Evolutionary conservation across 768 basidiomycete genomes (phyloP).

Genomic region (Xerocomellus amylosporus): DNA sequence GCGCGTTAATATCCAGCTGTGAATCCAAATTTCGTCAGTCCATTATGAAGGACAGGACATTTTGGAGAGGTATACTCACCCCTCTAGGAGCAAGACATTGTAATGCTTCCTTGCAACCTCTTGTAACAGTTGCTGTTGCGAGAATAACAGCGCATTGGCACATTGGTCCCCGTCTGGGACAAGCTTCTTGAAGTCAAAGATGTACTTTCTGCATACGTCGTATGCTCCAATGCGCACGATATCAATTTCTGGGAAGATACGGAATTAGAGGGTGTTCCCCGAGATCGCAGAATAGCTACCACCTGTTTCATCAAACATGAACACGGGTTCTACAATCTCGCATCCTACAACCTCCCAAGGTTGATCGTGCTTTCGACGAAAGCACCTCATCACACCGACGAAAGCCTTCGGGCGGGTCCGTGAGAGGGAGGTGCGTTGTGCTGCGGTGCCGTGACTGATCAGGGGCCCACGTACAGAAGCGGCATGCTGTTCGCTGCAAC

Average conservation of each 20-base stretch:
- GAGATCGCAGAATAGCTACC: conserved; percentile 35
- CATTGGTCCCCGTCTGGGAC: conserved; percentile 45
- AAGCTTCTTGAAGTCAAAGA: conserved; percentile 54
- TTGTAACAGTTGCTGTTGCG: conserved; percentile 60
- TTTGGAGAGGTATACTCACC: conserved; percentile 39
- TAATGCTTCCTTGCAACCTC: conserved; percentile 54
- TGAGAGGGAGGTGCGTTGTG: conserved; percentile 7
- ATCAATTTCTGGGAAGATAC: conserved; percentile 49
- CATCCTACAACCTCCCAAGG: conserved; percentile 80
- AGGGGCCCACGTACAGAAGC: neutral
- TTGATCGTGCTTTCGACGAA: conserved; percentile 51
- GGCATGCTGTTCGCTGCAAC: conserved; percentile 14
- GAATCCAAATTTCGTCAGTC: conserved; percentile 2
- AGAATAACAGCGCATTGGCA: conserved; percentile 54
- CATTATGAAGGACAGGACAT: neutral
- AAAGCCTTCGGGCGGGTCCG: conserved; percentile 17
- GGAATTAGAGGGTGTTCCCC: conserved; percentile 5
- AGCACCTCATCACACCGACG: conserved; percentile 33
- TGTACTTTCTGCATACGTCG: conserved; percentile 59
- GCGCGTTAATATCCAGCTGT: conserved; percentile 66
- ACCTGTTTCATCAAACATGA: conserved; percentile 58
- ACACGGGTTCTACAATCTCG: conserved; percentile 60
- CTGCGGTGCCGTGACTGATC: conserved; percentile 22
- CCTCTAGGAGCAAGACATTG: conserved; percentile 65
- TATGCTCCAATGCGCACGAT: conserved; percentile 50